A percentile compares a stretch with the other conserved stretches of the same genome.
These are phyloP conservation scores for Buxus sempervirens DNA, from an alignment of 164 flowering plant genomes.

Conservation along the genomic window DNA sequence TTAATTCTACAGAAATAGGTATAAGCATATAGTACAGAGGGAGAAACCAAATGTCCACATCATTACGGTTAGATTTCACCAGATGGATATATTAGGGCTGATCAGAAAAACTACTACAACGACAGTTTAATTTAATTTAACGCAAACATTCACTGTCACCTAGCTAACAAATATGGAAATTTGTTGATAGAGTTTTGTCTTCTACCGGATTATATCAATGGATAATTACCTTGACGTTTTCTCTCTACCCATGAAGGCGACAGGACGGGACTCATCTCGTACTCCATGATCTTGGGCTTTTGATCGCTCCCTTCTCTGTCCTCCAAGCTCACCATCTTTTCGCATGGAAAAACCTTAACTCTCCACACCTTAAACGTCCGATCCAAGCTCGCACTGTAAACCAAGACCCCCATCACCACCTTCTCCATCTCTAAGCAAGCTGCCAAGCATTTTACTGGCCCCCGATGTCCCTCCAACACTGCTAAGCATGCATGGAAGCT, in stretches of 20 bases:
- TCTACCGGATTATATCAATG: too few species aligned
- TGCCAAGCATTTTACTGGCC: slow-evolving; percentile 47
- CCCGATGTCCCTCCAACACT: slow-evolving; percentile 43
- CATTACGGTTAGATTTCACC: too few species aligned
- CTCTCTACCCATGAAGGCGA: slow-evolving; percentile 81
- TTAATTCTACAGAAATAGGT: too few species aligned
- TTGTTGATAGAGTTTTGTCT: too few species aligned
- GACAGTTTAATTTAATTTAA: too few species aligned
- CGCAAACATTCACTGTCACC: too few species aligned
- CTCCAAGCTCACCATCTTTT: slow-evolving; percentile 14
- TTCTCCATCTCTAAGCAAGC: slow-evolving; percentile 42
- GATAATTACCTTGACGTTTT: slow-evolving; percentile 37
- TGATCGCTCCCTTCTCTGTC: slow-evolving; percentile 9
- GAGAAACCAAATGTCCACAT: too few species aligned
- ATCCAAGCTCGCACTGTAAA: slow-evolving; percentile 46
- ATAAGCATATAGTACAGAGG: too few species aligned
- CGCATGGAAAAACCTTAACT: slow-evolving; percentile 32
- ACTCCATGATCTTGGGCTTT: slow-evolving; percentile 18
- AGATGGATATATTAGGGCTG: too few species aligned
- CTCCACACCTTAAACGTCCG: slow-evolving; percentile 50
- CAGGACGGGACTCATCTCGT: slow-evolving; percentile 51
- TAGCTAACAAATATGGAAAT: too few species aligned
- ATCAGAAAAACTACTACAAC: too few species aligned
- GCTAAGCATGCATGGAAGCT: slow-evolving; percentile 34
- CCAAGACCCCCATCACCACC: slow-evolving; percentile 28